Evolutionary conservation across 2,329 filamentous ascomycete genomes (phyloP).

Genomic region (Scedosporium aurantiacum): DNA sequence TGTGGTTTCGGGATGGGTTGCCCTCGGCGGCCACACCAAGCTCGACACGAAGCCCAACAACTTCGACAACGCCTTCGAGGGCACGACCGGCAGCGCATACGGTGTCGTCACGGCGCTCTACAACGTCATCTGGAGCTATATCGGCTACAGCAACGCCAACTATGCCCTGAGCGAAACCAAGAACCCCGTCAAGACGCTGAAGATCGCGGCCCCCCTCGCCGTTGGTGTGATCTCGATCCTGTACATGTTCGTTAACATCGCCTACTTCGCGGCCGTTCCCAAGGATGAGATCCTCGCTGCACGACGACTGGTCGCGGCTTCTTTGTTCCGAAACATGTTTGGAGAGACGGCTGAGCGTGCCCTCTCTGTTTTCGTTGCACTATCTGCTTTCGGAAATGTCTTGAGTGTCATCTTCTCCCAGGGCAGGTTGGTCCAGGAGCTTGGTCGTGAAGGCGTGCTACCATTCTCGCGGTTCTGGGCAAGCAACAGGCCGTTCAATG

Average conservation of each 20-base stretch:
- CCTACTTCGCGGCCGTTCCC: constrained; percentile 51
- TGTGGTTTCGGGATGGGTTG: constrained; percentile 49
- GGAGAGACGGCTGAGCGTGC: constrained; percentile 43
- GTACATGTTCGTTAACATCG: constrained; percentile 57
- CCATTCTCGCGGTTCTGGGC: constrained; percentile 53
- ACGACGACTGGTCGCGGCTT: constrained; percentile 40
- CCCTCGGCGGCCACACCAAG: constrained; percentile 49
- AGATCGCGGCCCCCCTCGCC: constrained; percentile 52
- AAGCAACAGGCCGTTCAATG: constrained; percentile 52
- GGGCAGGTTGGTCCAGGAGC: constrained; percentile 53
- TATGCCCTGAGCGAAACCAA: constrained; percentile 55
- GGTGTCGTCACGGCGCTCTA: constrained; percentile 59
- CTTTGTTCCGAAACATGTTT: constrained; percentile 46
- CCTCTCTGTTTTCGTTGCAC: constrained; percentile 53
- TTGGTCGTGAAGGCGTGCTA: constrained; percentile 55
- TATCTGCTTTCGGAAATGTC: constrained; percentile 58
- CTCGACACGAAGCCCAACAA: constrained; percentile 49
- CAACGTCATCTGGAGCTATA: constrained; percentile 62
- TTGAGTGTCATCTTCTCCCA: constrained; percentile 59
- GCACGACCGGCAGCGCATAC: constrained; percentile 55
- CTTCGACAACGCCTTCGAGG: constrained; percentile 52
- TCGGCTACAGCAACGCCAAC: constrained; percentile 59
- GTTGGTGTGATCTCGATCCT: constrained; percentile 46
- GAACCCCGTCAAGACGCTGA: constrained; percentile 53
- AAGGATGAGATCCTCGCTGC: constrained; percentile 40